A percentile compares a stretch with the other conserved stretches of the same genome.
Conservation (phyloP, 495 filamentous ascomycete genomes). For the Copromyces sp. region DNA sequence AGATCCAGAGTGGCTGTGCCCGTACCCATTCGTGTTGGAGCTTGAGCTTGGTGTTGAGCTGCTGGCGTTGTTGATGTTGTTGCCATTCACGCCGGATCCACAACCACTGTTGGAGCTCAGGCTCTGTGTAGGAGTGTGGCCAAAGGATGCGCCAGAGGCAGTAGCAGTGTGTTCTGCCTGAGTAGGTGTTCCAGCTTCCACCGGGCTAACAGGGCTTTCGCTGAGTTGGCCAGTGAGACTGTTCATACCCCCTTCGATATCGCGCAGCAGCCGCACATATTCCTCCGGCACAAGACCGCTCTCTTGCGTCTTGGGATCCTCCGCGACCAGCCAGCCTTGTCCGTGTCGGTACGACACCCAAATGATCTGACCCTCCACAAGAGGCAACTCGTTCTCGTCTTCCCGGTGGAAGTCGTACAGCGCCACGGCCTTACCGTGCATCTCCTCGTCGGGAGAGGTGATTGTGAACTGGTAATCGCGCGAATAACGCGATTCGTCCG, state of each 20-base stretch:
- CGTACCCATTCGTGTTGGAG: neutral
- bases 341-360: constrained; percentile 93
- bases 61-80: constrained; percentile 8
- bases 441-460: constrained; percentile 90
- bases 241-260: constrained; percentile 64
- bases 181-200: constrained; percentile 44
- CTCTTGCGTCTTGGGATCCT: constrained; percentile 82
- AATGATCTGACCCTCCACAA: constrained; percentile 91
- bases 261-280: constrained; percentile 85
- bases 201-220: constrained; percentile 32
- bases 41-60: constrained; percentile 15
- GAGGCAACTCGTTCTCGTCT: constrained; percentile 90
- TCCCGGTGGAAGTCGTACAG: constrained; percentile 90
- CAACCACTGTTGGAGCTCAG: constrained; percentile 21
- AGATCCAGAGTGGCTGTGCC: neutral
- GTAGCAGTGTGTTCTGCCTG: constrained; percentile 37
- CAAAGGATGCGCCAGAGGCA: constrained; percentile 12
- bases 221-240: constrained; percentile 38
- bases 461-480: constrained; percentile 92
- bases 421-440: constrained; percentile 94
- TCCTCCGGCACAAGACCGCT: constrained; percentile 90
- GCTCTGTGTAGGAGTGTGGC: constrained; percentile 32
- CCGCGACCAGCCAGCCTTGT: constrained; percentile 93
- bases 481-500: constrained; percentile 62
- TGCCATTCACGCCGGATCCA: constrained; percentile 2